These are phyloP conservation scores for Berkeleyomyces rouxiae DNA, from an alignment of 2,329 filamentous ascomycete genomes.

Conservation along the genomic window DNA sequence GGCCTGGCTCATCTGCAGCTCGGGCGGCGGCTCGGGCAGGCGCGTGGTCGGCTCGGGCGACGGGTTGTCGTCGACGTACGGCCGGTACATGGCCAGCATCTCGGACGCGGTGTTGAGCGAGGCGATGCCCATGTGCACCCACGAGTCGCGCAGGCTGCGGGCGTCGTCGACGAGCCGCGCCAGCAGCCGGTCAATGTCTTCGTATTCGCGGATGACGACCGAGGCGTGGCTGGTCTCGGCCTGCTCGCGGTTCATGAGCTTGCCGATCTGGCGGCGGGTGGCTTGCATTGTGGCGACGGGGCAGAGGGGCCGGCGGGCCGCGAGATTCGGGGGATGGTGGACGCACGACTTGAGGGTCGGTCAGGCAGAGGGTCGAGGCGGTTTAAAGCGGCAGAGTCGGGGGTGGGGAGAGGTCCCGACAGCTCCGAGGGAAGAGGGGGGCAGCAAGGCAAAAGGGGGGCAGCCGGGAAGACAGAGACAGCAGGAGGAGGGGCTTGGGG, in stretches of 20 bases:
- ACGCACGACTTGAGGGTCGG: too few relatives aligned
- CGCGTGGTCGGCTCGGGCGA: constrained; percentile 29
- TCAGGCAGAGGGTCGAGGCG: too few relatives aligned
- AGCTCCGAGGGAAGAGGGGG: background rate
- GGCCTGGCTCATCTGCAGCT: constrained; percentile 45
- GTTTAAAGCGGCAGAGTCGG: too few relatives aligned
- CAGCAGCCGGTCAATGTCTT: constrained; percentile 61
- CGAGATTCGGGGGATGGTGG: too few relatives aligned
- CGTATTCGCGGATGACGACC: constrained; percentile 60
- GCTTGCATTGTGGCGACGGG: constrained; percentile 40
- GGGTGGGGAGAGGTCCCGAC: background rate
- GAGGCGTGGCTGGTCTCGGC: constrained; percentile 65
- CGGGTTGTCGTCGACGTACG: constrained; percentile 46
- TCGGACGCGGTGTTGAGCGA: constrained; percentile 51
- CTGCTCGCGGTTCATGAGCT: constrained; percentile 48
- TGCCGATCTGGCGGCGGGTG: constrained; percentile 59
- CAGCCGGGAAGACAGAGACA: background rate
- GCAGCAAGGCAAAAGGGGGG: background rate
- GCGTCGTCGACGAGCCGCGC: constrained; percentile 60
- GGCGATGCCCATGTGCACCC: constrained; percentile 53
- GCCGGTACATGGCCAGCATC: constrained; percentile 59
- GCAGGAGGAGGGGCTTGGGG: background rate
- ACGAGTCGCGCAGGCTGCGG: constrained; percentile 62
- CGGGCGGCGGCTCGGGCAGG: constrained; percentile 34
- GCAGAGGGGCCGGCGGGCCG: too few relatives aligned